Conservation (phyloP, 257 asterid genomes). For the Penstemon newberryi region DNA sequence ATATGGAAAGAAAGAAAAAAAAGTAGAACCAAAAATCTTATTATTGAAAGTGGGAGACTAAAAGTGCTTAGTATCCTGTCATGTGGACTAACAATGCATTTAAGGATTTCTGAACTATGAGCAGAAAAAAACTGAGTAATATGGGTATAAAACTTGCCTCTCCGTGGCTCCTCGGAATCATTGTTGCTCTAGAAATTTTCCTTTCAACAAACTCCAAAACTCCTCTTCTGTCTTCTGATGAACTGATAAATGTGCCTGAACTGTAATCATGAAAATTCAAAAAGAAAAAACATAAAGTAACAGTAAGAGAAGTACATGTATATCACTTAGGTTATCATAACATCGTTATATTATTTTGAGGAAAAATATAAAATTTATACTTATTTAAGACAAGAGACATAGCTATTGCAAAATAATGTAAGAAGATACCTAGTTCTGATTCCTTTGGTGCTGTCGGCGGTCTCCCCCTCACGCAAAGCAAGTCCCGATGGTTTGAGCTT, state of each 20-base stretch:
- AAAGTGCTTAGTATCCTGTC: no score
- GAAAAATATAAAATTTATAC: background rate
- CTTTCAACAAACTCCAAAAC: constrained; percentile 54
- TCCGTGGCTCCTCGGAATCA: constrained; percentile 71
- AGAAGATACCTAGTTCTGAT: constrained; percentile 72
- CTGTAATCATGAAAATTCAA: constrained; percentile 35
- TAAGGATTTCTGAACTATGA: background rate
- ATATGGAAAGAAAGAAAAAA: background rate
- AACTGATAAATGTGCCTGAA: constrained; percentile 72
- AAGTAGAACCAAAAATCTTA: no score
- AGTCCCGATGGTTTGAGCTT: constrained; percentile 66
- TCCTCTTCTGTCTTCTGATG: constrained; percentile 71
- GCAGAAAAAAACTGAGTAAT: background rate
- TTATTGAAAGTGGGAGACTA: no score
- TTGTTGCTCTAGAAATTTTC: constrained; percentile 74
- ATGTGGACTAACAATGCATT: no score
- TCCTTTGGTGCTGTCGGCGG: constrained; percentile 71
- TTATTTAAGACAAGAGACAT: background rate
- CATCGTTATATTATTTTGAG: background rate
- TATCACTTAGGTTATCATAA: background rate
- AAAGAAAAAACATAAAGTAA: background rate
- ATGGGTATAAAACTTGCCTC: constrained; percentile 50
- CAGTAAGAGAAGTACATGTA: background rate
- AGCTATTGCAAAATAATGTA: background rate
- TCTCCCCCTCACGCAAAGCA: constrained; percentile 82